Conservation (phyloP, 441 rosid species). For the Melianthus villosus region DNA sequence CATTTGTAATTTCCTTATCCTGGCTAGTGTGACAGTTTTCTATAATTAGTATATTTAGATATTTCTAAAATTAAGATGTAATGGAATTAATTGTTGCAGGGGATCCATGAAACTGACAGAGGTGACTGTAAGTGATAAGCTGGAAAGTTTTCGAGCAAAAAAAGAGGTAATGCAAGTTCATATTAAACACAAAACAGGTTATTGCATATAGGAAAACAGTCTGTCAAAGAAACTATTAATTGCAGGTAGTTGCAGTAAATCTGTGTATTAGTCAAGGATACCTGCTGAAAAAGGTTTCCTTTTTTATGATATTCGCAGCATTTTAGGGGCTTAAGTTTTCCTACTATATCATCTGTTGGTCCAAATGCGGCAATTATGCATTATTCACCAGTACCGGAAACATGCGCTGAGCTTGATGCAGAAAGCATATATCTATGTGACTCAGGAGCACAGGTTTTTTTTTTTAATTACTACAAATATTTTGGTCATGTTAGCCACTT, state of each 20-base stretch:
- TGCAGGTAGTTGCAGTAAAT: too few relatives aligned
- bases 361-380: conserved; percentile 87
- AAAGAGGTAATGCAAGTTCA: conserved; percentile 70
- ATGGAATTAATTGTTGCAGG: conserved; percentile 26
- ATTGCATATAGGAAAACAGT: too few relatives aligned
- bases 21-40: too few relatives aligned
- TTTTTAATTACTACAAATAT: neutral
- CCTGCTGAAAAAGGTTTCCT: too few relatives aligned
- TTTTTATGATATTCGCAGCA: too few relatives aligned
- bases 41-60: too few relatives aligned
- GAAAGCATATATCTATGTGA: conserved; percentile 74
- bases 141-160: conserved; percentile 79
- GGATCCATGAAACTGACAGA: conserved; percentile 56
- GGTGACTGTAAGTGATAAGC: conserved; percentile 76
- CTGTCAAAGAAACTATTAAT: too few relatives aligned
- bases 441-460: conserved; percentile 92
- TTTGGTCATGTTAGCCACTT: neutral
- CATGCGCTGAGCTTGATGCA: conserved; percentile 80
- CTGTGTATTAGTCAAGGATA: too few relatives aligned
- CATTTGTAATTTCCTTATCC: conserved; percentile 27
- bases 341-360: too few relatives aligned
- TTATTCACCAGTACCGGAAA: conserved; percentile 51
- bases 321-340: too few relatives aligned
- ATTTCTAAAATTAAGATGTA: too few relatives aligned
- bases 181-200: too few relatives aligned